Conservation (phyloP, 768 basidiomycete genomes). For the Amanita subjunquillea region DNA sequence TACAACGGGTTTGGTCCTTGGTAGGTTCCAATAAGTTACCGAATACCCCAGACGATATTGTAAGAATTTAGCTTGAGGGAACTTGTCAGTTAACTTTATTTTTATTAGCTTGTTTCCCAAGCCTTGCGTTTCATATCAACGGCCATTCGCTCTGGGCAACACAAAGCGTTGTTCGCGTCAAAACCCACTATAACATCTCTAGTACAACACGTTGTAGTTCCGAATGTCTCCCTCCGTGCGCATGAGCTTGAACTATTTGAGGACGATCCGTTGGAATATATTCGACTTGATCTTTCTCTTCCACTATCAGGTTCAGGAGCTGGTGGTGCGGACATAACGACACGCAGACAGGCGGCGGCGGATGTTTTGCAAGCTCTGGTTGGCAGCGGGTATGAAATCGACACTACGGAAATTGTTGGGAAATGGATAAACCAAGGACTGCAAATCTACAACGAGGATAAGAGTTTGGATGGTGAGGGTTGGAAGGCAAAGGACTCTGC, state of each 20-base stretch:
- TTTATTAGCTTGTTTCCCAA: slow-evolving; percentile 71
- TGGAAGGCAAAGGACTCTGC: slow-evolving; percentile 96
- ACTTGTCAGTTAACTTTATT: background rate
- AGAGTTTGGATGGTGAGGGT: slow-evolving; percentile 26
- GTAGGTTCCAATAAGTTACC: slow-evolving; percentile 63
- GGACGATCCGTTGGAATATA: slow-evolving; percentile 93
- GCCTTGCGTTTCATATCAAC: slow-evolving; percentile 87
- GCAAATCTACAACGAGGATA: slow-evolving; percentile 53
- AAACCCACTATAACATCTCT: slow-evolving; percentile 75
- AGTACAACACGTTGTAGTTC: slow-evolving; percentile 83
- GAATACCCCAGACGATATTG: slow-evolving; percentile 65
- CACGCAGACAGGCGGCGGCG: slow-evolving; percentile 85
- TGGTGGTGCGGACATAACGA: slow-evolving; percentile 48
- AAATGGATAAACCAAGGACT: slow-evolving; percentile 77
- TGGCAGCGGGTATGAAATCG: slow-evolving; percentile 64
- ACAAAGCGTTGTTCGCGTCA: slow-evolving; percentile 71
- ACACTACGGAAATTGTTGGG: slow-evolving; percentile 82
- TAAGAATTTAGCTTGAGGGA: slow-evolving; percentile 21
- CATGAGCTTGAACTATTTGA: slow-evolving; percentile 95
- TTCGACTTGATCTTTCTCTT: slow-evolving; percentile 73
- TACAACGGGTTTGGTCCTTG: slow-evolving; percentile 85
- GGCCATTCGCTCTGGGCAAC: slow-evolving; percentile 81
- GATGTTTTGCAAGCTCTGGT: slow-evolving; percentile 94
- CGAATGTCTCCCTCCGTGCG: slow-evolving; percentile 82
- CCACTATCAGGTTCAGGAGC: slow-evolving; percentile 36